Percentiles rank a stretch among this genome's conserved stretches.
Evolutionary conservation across 2,329 filamentous ascomycete species (phyloP).

Genomic region (Fragosphaeria purpurea): DNA sequence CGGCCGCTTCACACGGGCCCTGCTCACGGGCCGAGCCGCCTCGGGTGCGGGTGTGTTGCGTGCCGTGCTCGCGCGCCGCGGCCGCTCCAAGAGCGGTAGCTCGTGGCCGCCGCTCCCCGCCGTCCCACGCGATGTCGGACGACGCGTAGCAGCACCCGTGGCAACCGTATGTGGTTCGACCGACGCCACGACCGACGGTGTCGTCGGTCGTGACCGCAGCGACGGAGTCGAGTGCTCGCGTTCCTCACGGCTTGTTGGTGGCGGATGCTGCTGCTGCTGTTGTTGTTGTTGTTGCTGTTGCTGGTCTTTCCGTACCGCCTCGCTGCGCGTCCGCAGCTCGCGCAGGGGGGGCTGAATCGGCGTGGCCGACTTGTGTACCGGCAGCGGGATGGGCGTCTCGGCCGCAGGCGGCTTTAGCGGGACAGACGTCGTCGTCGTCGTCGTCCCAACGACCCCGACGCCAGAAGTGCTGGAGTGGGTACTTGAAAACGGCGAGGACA

Average conservation of each 20-base stretch:
- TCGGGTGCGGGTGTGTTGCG: conserved; percentile 48
- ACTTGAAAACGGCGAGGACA: conserved; percentile 7
- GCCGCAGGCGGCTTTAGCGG: conserved; percentile 19
- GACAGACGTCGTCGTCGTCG: conserved; percentile 15
- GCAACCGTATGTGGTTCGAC: too few species aligned
- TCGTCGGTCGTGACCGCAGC: conserved; percentile 8
- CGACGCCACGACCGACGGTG: conserved; percentile 9
- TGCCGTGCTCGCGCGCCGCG: conserved; percentile 46
- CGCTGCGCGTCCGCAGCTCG: conserved; percentile 22
- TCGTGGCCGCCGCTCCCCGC: conserved; percentile 35
- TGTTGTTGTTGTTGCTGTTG: neutral
- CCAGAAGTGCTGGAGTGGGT: neutral
- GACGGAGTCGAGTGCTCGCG: too few species aligned
- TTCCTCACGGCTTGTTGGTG: too few species aligned
- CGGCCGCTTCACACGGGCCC: conserved; percentile 55
- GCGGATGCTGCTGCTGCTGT: too few species aligned
- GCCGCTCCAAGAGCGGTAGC: conserved; percentile 38
- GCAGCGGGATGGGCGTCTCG: conserved; percentile 21
- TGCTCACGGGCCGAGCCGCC: conserved; percentile 27
- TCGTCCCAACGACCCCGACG: conserved; percentile 1
- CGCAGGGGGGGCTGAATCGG: conserved; percentile 24
- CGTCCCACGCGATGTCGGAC: conserved; percentile 15
- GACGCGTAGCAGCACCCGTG: conserved; percentile 5
- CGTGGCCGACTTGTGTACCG: conserved; percentile 22
- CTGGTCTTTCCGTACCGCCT: conserved; percentile 14